Conservation (phyloP, 768 basidiomycete genomes). For the Dioszegia crocea region DNA sequence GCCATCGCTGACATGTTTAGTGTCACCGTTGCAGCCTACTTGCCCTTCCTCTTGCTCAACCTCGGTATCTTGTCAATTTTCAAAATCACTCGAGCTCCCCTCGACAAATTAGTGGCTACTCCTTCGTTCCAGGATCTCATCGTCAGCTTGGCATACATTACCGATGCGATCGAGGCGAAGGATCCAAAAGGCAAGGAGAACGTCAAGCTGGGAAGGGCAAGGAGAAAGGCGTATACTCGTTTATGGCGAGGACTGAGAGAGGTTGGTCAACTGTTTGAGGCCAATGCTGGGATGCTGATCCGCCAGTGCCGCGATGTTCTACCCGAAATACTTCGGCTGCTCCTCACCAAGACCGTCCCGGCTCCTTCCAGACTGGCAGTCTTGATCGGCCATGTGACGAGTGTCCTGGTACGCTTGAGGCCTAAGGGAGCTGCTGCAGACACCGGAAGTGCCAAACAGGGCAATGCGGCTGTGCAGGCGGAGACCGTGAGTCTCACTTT, state of each 20-base stretch:
- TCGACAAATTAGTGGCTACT: conserved; percentile 16
- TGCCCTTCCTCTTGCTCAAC: conserved; percentile 31
- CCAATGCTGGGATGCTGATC: conserved; percentile 4
- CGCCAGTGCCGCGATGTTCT: conserved; percentile 24
- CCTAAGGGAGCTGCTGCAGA: conserved; percentile 50
- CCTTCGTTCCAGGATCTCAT: conserved; percentile 31
- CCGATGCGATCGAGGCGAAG: conserved; percentile 35
- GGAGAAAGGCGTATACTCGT: conserved; percentile 24
- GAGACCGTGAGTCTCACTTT: conserved; percentile 52
- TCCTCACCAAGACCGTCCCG: conserved; percentile 58
- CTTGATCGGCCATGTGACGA: conserved; percentile 65
- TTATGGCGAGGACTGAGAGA: conserved; percentile 34
- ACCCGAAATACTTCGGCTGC: conserved; percentile 55
- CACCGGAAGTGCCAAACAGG: conserved; percentile 49
- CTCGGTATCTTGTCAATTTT: conserved; percentile 27
- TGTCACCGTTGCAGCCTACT: conserved; percentile 23
- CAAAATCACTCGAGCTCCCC: conserved; percentile 16
- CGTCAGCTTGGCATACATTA: conserved; percentile 29
- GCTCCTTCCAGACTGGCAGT: conserved; percentile 53
- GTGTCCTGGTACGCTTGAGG: conserved; percentile 63
- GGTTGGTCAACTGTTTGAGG: conserved; percentile 10
- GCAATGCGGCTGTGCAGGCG: conserved; percentile 41
- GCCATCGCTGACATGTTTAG: conserved; percentile 11
- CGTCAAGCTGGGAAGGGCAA: conserved; percentile 22
- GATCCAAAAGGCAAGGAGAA: conserved; percentile 23